Percentiles rank a stretch among this genome's conserved stretches.
Conservation (phyloP, 2,329 filamentous ascomycete species). For the Paraphaeosphaeria sporulosa region DNA sequence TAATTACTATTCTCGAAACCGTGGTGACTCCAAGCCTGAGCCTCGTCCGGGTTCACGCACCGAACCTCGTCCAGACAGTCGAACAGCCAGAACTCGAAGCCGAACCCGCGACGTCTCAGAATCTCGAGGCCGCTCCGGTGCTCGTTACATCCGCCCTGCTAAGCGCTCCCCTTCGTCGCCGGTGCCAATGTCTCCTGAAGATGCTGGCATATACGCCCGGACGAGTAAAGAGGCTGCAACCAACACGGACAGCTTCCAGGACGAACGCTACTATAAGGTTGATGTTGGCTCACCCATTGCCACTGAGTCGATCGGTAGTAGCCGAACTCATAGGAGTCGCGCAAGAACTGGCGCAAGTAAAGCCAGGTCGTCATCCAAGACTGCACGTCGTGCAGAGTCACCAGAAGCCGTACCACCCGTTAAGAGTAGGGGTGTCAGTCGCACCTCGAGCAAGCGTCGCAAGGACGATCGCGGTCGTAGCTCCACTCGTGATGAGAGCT, state of each 20-base stretch:
- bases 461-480: conserved; percentile 45
- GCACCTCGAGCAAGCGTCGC: conserved; percentile 46
- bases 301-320: conserved; percentile 46
- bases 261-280: conserved; percentile 58
- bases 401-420: conserved; percentile 38
- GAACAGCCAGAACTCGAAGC: conserved; percentile 56
- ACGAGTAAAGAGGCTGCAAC: conserved; percentile 50
- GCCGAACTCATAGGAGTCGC: conserved; percentile 45
- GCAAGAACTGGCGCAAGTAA: conserved; percentile 43
- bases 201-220: conserved; percentile 61
- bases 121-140: conserved; percentile 72
- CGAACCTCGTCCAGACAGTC: conserved; percentile 34
- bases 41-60: conserved; percentile 56
- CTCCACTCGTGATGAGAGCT: conserved; percentile 54
- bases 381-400: conserved; percentile 43
- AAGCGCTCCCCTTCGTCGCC: conserved; percentile 93
- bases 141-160: conserved; percentile 74
- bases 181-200: conserved; percentile 92
- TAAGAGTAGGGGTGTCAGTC: conserved; percentile 42
- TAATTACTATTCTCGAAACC: conserved; percentile 61
- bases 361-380: conserved; percentile 47
- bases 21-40: conserved; percentile 48
- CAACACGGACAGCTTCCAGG: conserved; percentile 57
- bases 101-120: conserved; percentile 68
- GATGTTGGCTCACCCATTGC: conserved; percentile 45